Evolutionary conservation across 495 filamentous ascomycete genomes (phyloP), one percentile per base, ranked within the genome.

Genomic region (Aspergillus sclerotiicarbonarius): DNA sequence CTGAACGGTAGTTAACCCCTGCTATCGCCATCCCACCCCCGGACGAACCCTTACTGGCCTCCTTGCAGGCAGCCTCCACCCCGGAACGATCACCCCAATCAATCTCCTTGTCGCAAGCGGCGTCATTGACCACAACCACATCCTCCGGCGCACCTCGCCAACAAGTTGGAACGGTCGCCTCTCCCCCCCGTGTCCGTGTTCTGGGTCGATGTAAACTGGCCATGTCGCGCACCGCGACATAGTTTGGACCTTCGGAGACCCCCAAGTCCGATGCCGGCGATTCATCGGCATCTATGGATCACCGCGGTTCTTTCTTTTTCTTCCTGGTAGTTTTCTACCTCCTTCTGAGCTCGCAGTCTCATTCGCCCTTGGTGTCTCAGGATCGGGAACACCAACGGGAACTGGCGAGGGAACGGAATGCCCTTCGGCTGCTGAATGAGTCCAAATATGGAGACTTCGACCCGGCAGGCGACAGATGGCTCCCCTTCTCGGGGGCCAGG

Each of bases 401-500:
- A 60, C 67, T 82, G 50, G 65, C 65, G 4, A 68, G 75, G 51
- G 78, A 91, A 67, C 76, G 79, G 56, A 71, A 82, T 58, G 83
- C 83, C 45, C 80, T 91, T 51, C 73, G 75, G 33, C 68, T 90
- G 31, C 75, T 96, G 21, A 90, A 90, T 64, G 81, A 76, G 59
- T 87, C 90, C 18, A 73, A 74, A 59, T 94, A 91, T 81, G 84
- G 85, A 54, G 89, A 90, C 69, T 90, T 94, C 57, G 70, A 86
- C 54, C 81, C 86, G 5, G 58, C 52, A 58, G 69, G 83, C 13
- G 71, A 79, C 59, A 75, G 75, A 59, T 92, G 85, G 77, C 74
- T 95, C 57, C 93, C 95, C 55, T 73, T 93, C 57, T 85, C 87
- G 13, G 92, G 92, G 3, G 82, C 92, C 20, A 80, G 87, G 52